phyloP scores from a whole-genome alignment of 768 basidiomycete species.

The Phanerochaete sordida region DNA sequence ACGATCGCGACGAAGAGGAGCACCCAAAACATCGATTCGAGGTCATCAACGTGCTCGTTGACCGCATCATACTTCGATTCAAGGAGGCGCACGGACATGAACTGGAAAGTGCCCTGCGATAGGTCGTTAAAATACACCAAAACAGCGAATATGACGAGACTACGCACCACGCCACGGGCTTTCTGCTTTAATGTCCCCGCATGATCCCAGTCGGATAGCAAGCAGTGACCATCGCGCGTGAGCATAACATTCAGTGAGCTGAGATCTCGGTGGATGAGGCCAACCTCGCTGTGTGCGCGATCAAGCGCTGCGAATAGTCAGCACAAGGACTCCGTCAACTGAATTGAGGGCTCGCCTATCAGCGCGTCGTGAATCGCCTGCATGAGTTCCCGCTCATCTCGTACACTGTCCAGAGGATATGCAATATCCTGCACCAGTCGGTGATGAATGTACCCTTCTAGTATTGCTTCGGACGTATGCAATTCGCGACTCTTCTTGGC shows the following conservation, averaged over 20 bases:
- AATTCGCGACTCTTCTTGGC: no score
- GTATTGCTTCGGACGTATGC: no score
- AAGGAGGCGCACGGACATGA: constrained; percentile 6
- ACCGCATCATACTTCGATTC: background rate
- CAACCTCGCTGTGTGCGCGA: background rate
- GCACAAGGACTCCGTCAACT: background rate
- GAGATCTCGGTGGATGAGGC: constrained; percentile 10
- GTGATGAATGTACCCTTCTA: no score
- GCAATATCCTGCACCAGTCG: constrained; percentile 5
- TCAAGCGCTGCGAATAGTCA: background rate
- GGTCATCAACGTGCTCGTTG: constrained; percentile 11
- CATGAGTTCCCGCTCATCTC: background rate
- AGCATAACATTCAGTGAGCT: constrained; percentile 8
- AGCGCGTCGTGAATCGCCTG: background rate
- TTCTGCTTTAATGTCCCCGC: background rate
- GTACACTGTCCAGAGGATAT: background rate
- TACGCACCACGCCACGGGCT: background rate
- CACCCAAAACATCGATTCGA: constrained; percentile 13
- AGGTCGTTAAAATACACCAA: no score
- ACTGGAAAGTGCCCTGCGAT: constrained; percentile 16
- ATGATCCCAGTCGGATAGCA: constrained; percentile 11
- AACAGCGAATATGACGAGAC: no score
- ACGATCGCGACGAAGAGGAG: no score
- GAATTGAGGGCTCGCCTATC: background rate
- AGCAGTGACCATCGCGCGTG: background rate